phyloP scores from a whole-genome alignment of 495 filamentous ascomycete species.

The Daldinia concentrica region DNA sequence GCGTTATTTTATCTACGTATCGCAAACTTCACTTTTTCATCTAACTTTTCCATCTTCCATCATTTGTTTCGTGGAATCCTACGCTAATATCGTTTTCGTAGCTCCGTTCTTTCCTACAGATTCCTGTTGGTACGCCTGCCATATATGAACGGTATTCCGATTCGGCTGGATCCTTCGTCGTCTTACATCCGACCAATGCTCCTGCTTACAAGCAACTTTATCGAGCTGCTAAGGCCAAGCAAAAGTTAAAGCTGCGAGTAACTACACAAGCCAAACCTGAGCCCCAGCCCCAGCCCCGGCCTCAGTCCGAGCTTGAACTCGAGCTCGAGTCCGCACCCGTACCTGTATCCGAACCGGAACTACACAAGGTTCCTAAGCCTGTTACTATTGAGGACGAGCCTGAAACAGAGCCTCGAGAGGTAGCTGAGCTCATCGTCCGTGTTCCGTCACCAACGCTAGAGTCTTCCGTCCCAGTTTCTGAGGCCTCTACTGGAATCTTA shows the following conservation, averaged over 20 bases:
- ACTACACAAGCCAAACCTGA: constrained; percentile 53
- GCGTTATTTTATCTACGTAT: constrained; percentile 37
- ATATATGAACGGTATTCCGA: constrained; percentile 96
- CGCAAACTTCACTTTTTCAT: constrained; percentile 46
- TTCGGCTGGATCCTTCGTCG: constrained; percentile 82
- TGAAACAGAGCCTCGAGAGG: constrained; percentile 34
- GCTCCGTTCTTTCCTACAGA: constrained; percentile 77
- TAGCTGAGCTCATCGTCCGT: background rate
- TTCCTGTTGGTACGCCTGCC: constrained; percentile 73
- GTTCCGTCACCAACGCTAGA: constrained; percentile 2
- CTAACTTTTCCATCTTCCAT: background rate
- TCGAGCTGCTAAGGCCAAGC: constrained; percentile 96
- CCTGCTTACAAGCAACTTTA: constrained; percentile 96
- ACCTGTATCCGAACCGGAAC: constrained; percentile 27
- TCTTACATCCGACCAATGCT: constrained; percentile 77
- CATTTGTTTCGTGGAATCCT: background rate
- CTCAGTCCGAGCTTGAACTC: constrained; percentile 29
- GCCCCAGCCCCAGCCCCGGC: constrained; percentile 15
- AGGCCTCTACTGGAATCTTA: background rate
- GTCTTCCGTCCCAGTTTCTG: background rate
- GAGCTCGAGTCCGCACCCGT: constrained; percentile 16
- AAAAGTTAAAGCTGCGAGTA: constrained; percentile 91
- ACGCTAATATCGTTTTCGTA: constrained; percentile 52
- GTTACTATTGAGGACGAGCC: constrained; percentile 56
- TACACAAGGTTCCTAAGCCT: constrained; percentile 49